Percentiles rank a stretch among this genome's conserved stretches.
Conservation (phyloP, 2,329 filamentous ascomycete genomes). For the Trichoderma koningiopsis region DNA sequence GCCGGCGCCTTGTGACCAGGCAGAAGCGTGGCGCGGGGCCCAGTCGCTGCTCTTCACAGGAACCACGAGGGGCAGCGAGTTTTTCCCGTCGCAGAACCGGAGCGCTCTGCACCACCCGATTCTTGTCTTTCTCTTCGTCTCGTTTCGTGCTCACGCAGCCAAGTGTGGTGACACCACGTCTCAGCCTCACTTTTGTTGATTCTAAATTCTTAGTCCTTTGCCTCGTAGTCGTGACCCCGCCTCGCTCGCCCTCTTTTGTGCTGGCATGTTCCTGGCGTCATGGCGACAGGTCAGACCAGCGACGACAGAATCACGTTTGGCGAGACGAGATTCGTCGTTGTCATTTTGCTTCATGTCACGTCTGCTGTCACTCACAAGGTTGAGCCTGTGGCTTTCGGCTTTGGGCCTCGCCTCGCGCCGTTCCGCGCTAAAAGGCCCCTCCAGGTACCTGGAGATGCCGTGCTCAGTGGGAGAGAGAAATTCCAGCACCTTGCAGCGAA, state of each 20-base stretch:
- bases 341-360: not conserved
- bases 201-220: not conserved
- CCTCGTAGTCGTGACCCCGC: not conserved
- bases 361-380: not conserved
- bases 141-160: not conserved
- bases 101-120: not conserved
- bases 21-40: constrained; percentile 24
- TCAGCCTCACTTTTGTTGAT: constrained; percentile 22
- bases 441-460: constrained; percentile 1
- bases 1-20: constrained; percentile 28
- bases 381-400: not conserved
- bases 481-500: not conserved
- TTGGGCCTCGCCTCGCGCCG: constrained; percentile 18
- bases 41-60: constrained; percentile 11
- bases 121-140: not conserved
- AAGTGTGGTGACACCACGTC: constrained; percentile 7
- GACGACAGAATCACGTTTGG: not conserved
- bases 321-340: not conserved
- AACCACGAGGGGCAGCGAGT: constrained; percentile 25
- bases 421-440: constrained; percentile 16
- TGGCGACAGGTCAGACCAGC: not conserved
- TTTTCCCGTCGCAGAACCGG: not conserved
- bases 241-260: not conserved
- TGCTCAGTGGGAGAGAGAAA: not conserved
- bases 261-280: constrained; percentile 1